These are phyloP conservation scores for Strigomonas galati DNA, from an alignment of 208 protist genomes.

Conservation along the genomic window DNA sequence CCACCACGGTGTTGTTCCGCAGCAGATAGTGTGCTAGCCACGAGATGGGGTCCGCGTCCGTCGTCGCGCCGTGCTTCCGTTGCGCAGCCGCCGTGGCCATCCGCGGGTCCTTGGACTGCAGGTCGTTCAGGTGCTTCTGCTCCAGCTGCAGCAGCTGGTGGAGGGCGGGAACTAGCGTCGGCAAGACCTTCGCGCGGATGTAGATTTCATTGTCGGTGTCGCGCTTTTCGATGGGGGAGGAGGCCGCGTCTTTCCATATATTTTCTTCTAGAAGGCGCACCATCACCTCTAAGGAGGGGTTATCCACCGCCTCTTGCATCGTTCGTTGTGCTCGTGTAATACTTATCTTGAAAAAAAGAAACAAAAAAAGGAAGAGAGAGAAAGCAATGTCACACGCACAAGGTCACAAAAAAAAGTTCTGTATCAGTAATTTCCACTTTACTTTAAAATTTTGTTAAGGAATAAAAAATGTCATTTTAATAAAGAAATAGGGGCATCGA, in stretches of 20 bases:
- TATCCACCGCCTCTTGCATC: constrained; percentile 42
- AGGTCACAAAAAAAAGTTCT: not conserved
- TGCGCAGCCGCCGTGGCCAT: not conserved
- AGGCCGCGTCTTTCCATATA: constrained; percentile 35
- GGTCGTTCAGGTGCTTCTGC: not conserved
- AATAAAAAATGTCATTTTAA: not conserved
- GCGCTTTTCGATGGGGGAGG: not conserved
- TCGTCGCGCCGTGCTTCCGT: not conserved
- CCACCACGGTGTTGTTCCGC: not conserved
- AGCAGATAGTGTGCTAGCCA: not conserved
- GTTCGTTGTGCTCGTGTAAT: constrained; percentile 40
- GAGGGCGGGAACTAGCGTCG: not conserved
- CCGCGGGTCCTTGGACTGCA: not conserved
- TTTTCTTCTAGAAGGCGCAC: constrained; percentile 43
- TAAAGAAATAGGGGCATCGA: not conserved
- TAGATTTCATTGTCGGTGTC: not conserved
- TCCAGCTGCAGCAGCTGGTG: not conserved
- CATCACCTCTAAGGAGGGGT: constrained; percentile 33
- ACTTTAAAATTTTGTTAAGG: not conserved
- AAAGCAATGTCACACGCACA: not conserved
- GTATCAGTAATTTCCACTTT: not conserved
- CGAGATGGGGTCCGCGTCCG: not conserved
- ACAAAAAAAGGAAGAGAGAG: constrained; percentile 7
- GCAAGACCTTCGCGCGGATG: not conserved
- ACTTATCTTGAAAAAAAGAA: no score